Conservation (phyloP, 371 early-diverging fungal genomes). For the Zopfochytrium polystomum region DNA sequence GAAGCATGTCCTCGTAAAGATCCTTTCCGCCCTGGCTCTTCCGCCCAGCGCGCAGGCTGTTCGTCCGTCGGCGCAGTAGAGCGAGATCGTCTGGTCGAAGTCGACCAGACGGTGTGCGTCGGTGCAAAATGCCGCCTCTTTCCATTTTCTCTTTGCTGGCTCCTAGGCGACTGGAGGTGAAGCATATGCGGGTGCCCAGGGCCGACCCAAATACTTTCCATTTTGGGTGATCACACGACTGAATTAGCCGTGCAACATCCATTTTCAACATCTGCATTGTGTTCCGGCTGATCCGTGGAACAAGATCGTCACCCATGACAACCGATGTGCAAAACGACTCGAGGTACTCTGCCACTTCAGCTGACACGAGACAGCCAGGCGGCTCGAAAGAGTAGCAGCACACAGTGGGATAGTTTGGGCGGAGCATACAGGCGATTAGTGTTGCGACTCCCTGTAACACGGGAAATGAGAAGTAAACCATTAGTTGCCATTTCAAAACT, state of each 20-base stretch:
- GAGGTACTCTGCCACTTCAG: slow-evolving; percentile 24
- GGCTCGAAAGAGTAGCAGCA: slow-evolving; percentile 36
- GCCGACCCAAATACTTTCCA: slow-evolving; percentile 35
- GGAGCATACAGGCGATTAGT: slow-evolving; percentile 30
- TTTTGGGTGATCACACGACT: slow-evolving; percentile 33
- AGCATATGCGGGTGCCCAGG: slow-evolving; percentile 20
- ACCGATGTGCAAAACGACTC: slow-evolving; percentile 38
- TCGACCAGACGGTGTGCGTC: slow-evolving; percentile 21
- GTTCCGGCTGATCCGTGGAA: slow-evolving; percentile 29
- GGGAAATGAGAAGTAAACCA: background rate
- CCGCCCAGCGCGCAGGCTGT: slow-evolving; percentile 11
- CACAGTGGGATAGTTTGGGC: slow-evolving; percentile 22
- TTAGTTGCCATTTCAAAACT: background rate
- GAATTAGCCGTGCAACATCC: slow-evolving; percentile 31
- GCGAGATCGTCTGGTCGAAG: slow-evolving; percentile 22
- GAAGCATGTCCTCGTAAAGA: background rate
- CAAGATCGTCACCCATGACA: slow-evolving; percentile 39
- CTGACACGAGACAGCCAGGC: slow-evolving; percentile 31
- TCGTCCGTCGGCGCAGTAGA: slow-evolving; percentile 12
- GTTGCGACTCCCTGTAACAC: slow-evolving; percentile 37
- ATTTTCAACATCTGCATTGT: slow-evolving; percentile 39
- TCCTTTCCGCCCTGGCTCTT: slow-evolving; percentile 4
- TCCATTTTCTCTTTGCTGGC: slow-evolving; percentile 5
- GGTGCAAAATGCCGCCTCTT: slow-evolving; percentile 23
- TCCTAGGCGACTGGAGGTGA: slow-evolving; percentile 2